Conservation (phyloP, 1,139 yeast species). For the Suhomyces taliae region DNA sequence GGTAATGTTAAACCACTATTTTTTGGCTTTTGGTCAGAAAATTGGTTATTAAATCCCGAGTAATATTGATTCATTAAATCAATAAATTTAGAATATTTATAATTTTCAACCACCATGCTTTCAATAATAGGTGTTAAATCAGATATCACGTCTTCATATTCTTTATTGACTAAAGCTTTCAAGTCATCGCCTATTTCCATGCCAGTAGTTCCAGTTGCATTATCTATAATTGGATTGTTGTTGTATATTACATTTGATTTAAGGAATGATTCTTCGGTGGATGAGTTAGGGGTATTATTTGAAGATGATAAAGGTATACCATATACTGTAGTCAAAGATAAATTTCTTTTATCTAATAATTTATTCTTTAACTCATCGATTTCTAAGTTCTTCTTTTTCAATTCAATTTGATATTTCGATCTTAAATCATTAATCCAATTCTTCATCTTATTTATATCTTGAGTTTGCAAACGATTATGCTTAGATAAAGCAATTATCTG, state of each 20-base stretch:
- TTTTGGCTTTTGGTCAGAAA: constrained; percentile 21
- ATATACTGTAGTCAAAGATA: constrained; percentile 34
- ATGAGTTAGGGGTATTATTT: background rate
- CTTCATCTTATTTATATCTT: constrained; percentile 32
- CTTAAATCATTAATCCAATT: constrained; percentile 33
- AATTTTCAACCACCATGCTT: constrained; percentile 41
- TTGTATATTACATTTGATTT: constrained; percentile 33
- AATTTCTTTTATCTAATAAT: constrained; percentile 35
- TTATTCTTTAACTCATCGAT: constrained; percentile 42
- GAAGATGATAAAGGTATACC: constrained; percentile 22
- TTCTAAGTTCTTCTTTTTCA: constrained; percentile 37
- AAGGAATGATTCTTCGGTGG: constrained; percentile 8
- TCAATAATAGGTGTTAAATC: constrained; percentile 42
- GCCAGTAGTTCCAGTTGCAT: constrained; percentile 16
- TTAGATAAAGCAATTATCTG: constrained; percentile 22
- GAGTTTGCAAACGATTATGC: constrained; percentile 29
- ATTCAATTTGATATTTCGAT: constrained; percentile 41
- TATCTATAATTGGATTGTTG: constrained; percentile 37
- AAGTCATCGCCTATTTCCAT: constrained; percentile 2
- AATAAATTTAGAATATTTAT: constrained; percentile 35
- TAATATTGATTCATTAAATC: constrained; percentile 33
- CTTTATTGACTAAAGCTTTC: constrained; percentile 24
- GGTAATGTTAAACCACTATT: constrained; percentile 21
- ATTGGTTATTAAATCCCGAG: constrained; percentile 22
- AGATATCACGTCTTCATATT: constrained; percentile 38